Base-by-base conservation (phyloP, 2,329 filamentous ascomycete genomes). In the Ceratocystis cubensis region DNA sequence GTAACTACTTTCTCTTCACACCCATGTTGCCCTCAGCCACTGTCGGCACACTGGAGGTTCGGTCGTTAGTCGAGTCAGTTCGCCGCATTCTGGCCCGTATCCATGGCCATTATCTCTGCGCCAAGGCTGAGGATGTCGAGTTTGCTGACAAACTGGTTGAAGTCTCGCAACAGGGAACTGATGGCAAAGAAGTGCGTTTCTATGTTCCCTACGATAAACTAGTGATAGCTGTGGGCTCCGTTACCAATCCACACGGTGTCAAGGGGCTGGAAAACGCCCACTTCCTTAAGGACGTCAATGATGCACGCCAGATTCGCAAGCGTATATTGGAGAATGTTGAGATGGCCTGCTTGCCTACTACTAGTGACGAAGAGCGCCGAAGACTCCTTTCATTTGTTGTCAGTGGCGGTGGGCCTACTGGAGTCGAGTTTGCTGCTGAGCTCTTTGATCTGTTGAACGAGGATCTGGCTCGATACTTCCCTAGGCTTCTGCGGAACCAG, bases 191-290 rank as follows among this genome's bases (percentile, higher is more conserved):
- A 71, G 80, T 85, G 66, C 81, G 85, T 50, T 99, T 97, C 77
- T 99, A 99, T 74, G 82, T 99, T 1, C 94, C 94, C 0, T 99
- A 99, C 74, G 95, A 99, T 75, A 99, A 99, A 78, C 81, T 99
- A 61, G 88, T 99, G 33, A 81, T 99, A 71, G 92, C 87, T 30
- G 92, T 97, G 67, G 93, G 93, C 44, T 96, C 92, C 22, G 86
- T 88, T 20, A 96, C 92, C 15, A 99, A 99, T 74, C 87, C 92
- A 1, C 94, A 99, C 73, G 95, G 95, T 59, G 95, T 99, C 67
- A 92, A 94, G 74, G 94, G 94, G 8, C 82, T 99, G 13, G 90
- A 97, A 71, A 83, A 99, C 74, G 96, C 92, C 76, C 86, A 92
- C 75, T 96, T 96, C 78, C 81, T 99, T 69, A 99, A 99, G 76